A percentile compares a stretch with the other conserved stretches of the same genome.
Evolutionary conservation across 768 basidiomycete species (phyloP).

Genomic region (Ramaria sp.): DNA sequence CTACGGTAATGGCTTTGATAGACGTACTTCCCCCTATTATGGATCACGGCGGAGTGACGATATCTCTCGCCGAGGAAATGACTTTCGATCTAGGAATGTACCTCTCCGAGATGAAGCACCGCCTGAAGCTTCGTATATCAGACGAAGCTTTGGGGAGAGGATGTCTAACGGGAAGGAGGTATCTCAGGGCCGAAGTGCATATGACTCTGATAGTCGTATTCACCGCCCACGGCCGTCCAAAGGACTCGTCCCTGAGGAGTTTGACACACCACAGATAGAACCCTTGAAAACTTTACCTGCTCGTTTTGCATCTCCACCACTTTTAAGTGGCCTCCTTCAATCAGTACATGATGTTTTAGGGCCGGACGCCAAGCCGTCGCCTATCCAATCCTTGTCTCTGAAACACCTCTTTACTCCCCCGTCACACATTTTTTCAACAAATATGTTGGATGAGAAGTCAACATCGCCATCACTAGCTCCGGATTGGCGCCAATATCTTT

Average conservation of each 20-base stretch:
- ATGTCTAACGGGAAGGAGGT: background rate
- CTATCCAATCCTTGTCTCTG: constrained; percentile 69
- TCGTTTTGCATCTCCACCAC: constrained; percentile 54
- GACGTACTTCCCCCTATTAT: no score
- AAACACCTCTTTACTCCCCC: constrained; percentile 43
- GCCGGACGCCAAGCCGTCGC: constrained; percentile 46
- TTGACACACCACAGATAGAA: background rate
- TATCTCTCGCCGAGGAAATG: no score
- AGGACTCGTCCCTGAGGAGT: background rate
- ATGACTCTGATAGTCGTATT: background rate
- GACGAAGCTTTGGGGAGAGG: no score
- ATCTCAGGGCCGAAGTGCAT: background rate
- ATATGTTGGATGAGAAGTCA: background rate
- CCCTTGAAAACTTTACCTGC: constrained; percentile 1
- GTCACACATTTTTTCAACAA: background rate
- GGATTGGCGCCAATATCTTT: constrained; percentile 35
- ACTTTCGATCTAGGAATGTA: no score
- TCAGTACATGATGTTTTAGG: constrained; percentile 53
- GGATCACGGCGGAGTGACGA: no score
- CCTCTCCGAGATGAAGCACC: no score
- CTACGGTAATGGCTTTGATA: no score
- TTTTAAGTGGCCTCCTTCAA: constrained; percentile 52
- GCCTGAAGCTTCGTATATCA: no score
- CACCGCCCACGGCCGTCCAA: background rate
- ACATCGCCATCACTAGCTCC: background rate